A percentile compares a stretch with the other conserved stretches of the same genome.
These are phyloP conservation scores for Aspergillus pseudoterreus DNA, from an alignment of 2,329 filamentous ascomycete genomes.

Conservation along the genomic window DNA sequence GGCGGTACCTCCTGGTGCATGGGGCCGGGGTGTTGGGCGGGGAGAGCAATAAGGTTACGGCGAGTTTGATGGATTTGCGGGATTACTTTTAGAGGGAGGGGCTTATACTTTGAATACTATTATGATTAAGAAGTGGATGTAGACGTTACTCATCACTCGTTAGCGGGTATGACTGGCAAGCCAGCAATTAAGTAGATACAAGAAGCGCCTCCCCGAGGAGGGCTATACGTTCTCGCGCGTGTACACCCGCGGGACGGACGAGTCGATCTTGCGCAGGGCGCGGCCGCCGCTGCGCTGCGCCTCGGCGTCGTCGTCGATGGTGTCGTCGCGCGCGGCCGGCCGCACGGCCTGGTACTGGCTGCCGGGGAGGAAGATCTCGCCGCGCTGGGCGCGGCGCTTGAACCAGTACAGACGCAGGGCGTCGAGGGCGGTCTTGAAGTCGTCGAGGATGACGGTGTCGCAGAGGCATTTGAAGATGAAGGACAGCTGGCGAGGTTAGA, in stretches of 20 bases:
- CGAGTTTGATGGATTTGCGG: conserved; percentile 17
- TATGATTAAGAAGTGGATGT: not conserved
- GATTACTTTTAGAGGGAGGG: not conserved
- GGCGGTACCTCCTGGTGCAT: conserved; percentile 15
- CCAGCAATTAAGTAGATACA: not conserved
- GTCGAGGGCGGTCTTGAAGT: conserved; percentile 61
- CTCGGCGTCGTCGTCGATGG: not conserved
- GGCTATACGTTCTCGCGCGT: not conserved
- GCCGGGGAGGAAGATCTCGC: conserved; percentile 14
- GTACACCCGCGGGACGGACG: not conserved
- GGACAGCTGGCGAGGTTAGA: conserved; percentile 35
- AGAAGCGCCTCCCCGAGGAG: not conserved
- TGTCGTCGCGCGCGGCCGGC: not conserved
- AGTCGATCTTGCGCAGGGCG: not conserved
- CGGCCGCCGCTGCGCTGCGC: not conserved
- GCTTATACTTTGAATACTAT: not conserved
- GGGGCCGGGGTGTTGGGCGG: conserved; percentile 17
- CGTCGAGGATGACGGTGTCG: conserved; percentile 63
- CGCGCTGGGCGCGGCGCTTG: conserved; percentile 21
- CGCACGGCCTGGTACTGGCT: not conserved
- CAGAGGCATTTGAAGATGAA: conserved; percentile 66
- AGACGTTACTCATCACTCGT: not conserved
- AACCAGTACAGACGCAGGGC: conserved; percentile 32
- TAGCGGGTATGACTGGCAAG: not conserved
- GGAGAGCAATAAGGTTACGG: conserved; percentile 18